Evolutionary conservation across 371 early-diverging fungal genomes (phyloP).

Genomic region (Mucor saturninus): DNA sequence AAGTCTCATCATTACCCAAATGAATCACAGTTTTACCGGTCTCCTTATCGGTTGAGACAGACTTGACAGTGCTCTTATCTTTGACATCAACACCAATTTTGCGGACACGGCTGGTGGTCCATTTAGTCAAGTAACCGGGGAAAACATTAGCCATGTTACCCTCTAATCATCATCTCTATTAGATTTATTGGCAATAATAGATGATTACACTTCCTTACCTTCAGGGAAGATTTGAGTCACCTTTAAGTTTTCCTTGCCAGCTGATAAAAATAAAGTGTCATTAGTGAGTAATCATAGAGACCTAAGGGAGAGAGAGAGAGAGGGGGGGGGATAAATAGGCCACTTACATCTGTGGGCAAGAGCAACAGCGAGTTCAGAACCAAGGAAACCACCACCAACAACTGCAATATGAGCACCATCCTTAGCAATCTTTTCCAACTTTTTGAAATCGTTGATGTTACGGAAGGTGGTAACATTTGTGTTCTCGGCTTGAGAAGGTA

Average conservation of each 20-base stretch:
- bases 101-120: constrained; percentile 69
- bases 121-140: constrained; percentile 72
- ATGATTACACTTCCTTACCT: constrained; percentile 27
- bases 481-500: constrained; percentile 44
- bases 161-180: constrained; percentile 26
- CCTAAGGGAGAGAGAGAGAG: no score
- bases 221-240: constrained; percentile 79
- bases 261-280: constrained; percentile 16
- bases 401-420: constrained; percentile 63
- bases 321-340: no score
- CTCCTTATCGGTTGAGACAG: constrained; percentile 40
- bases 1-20: constrained; percentile 48
- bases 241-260: constrained; percentile 54
- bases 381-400: constrained; percentile 81
- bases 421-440: constrained; percentile 58
- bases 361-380: constrained; percentile 74
- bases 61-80: constrained; percentile 49
- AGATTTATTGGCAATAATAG: neutral
- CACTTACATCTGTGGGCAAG: constrained; percentile 62
- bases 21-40: constrained; percentile 56
- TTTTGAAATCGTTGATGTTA: constrained; percentile 65
- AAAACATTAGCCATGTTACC: constrained; percentile 79
- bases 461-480: constrained; percentile 68
- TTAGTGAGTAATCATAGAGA: no score
- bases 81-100: constrained; percentile 69